phyloP scores from a whole-genome alignment of 441 rosid species.

The Syzygium malaccense region DNA sequence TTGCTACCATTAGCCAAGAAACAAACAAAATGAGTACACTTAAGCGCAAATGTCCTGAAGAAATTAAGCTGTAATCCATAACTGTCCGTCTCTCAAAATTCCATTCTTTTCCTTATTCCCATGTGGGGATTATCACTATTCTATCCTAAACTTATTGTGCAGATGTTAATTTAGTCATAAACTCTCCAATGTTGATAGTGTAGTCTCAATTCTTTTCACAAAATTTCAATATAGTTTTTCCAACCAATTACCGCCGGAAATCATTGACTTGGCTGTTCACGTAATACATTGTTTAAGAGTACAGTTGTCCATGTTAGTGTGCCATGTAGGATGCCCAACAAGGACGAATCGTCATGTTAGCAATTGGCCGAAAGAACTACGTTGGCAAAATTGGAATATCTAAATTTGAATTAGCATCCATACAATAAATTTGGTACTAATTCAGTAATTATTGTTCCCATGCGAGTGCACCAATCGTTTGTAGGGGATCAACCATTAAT shows the following conservation, averaged over 20 bases:
- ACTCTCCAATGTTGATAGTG: neutral
- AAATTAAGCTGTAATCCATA: neutral
- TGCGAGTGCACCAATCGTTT: neutral
- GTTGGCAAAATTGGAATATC: neutral
- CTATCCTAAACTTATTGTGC: neutral
- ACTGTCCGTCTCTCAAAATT: neutral
- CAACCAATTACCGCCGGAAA: neutral
- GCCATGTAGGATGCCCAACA: neutral
- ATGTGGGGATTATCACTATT: neutral
- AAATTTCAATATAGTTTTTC: too few relatives aligned
- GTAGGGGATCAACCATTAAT: neutral
- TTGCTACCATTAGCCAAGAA: neutral
- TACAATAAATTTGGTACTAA: too few relatives aligned
- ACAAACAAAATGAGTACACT: neutral
- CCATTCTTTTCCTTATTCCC: neutral
- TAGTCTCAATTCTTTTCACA: too few relatives aligned
- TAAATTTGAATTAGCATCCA: neutral
- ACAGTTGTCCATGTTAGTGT: neutral
- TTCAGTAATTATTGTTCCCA: neutral
- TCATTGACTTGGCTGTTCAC: accelerated
- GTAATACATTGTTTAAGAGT: neutral
- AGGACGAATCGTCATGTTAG: too few relatives aligned
- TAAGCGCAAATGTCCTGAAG: neutral
- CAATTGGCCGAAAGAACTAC: too few relatives aligned
- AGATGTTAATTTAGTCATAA: neutral